Conservation (phyloP, 805 yeast genomes). For the Grigorovia jiainica region DNA sequence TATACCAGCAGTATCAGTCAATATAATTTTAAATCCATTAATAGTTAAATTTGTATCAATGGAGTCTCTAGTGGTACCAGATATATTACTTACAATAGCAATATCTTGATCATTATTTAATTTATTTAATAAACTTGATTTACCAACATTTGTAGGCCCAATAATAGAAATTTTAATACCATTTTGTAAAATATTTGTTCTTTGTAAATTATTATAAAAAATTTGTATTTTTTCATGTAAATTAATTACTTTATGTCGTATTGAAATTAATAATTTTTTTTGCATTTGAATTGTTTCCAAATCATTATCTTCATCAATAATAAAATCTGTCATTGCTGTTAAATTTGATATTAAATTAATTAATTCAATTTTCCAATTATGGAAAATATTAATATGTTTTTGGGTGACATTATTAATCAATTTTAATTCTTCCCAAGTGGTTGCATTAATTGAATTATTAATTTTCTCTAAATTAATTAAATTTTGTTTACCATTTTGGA, state of each 20-base stretch:
- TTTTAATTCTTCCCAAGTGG: slow-evolving; percentile 78
- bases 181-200: slow-evolving; percentile 52
- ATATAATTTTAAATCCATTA: slow-evolving; percentile 69
- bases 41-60: slow-evolving; percentile 76
- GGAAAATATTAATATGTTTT: slow-evolving; percentile 43
- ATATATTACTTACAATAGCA: slow-evolving; percentile 82
- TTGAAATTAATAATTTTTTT: slow-evolving; percentile 32
- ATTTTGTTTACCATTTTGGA: slow-evolving; percentile 74
- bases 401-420: slow-evolving; percentile 75
- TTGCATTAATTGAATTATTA: slow-evolving; percentile 81
- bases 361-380: slow-evolving; percentile 57
- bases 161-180: slow-evolving; percentile 69
- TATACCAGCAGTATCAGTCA: slow-evolving; percentile 93
- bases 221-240: slow-evolving; percentile 38
- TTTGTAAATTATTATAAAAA: slow-evolving; percentile 37
- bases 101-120: slow-evolving; percentile 71
- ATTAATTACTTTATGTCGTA: slow-evolving; percentile 33
- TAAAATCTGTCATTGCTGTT: slow-evolving; percentile 88
- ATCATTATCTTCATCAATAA: slow-evolving; percentile 32
- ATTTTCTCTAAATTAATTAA: slow-evolving; percentile 88
- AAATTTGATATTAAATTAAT: slow-evolving; percentile 61
- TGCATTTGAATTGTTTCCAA: not conserved
- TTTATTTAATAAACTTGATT: slow-evolving; percentile 74
- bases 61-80: slow-evolving; percentile 91
- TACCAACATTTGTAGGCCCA: slow-evolving; percentile 97